A percentile compares a stretch with the other conserved stretches of the same genome.
Evolutionary conservation across 148 eudicot genomes (phyloP).

Genomic region (Rhododendron vialii): DNA sequence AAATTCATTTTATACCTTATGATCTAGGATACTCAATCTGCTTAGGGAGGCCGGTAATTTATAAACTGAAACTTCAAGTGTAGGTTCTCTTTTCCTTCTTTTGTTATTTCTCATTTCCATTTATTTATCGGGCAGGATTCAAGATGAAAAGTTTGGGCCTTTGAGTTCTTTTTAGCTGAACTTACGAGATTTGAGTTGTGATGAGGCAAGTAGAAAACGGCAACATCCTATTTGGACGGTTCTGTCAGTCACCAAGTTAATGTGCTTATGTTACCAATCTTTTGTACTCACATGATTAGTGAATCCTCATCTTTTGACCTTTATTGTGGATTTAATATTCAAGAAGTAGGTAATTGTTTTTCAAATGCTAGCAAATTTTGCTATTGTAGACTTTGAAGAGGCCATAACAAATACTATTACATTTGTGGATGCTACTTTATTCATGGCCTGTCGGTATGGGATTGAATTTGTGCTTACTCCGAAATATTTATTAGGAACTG

Average conservation of each 20-base stretch:
- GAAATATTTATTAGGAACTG: not conserved
- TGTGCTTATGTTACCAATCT: not conserved
- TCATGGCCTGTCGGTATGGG: not conserved
- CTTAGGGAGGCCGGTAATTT: not conserved
- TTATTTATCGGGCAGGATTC: not conserved
- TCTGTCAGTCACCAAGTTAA: not conserved
- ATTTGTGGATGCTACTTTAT: not conserved
- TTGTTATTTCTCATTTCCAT: not conserved
- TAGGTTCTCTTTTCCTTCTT: not conserved
- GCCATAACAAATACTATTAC: not conserved
- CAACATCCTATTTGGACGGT: not conserved
- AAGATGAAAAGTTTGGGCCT: not conserved
- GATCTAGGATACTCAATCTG: not conserved
- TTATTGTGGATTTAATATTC: not conserved
- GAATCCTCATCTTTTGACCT: not conserved
- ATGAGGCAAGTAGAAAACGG: not conserved
- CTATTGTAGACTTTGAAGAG: not conserved
- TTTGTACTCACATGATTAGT: not conserved
- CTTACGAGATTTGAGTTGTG: not conserved
- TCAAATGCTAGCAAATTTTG: not conserved
- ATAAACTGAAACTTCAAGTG: not conserved
- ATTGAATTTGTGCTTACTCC: not conserved
- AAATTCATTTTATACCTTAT: not conserved
- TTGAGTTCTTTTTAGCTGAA: not conserved
- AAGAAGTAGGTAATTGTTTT: not conserved